phyloP scores from a whole-genome alignment of 306 rosid species.

The Spatholobus suberectus region DNA sequence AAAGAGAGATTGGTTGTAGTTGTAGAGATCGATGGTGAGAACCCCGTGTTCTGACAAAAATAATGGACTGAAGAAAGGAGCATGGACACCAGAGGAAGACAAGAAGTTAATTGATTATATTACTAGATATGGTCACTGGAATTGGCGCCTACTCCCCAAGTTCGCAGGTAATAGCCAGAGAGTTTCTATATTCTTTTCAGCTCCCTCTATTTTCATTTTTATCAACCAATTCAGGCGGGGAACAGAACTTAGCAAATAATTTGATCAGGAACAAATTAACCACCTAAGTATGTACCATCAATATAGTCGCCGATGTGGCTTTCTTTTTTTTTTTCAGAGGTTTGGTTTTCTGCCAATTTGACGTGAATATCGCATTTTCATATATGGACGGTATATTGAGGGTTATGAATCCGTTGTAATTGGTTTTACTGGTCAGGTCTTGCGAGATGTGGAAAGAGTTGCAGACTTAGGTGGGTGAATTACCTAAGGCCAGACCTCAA shows the following conservation, averaged over 20 bases:
- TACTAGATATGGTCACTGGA: constrained; percentile 69
- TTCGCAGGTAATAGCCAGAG: constrained; percentile 56
- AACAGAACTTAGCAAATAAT: neutral
- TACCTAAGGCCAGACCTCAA: too few relatives aligned
- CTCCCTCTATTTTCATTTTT: neutral
- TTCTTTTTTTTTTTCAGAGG: neutral
- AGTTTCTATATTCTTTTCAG: neutral
- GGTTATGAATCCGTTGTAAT: neutral
- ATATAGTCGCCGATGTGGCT: constrained; percentile 40
- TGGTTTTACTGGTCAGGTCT: constrained; percentile 39
- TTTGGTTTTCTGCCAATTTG: neutral
- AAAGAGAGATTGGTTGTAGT: too few relatives aligned
- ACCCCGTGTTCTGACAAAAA: too few relatives aligned
- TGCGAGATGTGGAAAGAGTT: too few relatives aligned
- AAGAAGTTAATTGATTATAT: too few relatives aligned
- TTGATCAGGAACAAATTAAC: constrained; percentile 45
- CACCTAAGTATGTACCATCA: constrained; percentile 46
- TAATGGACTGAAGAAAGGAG: too few relatives aligned
- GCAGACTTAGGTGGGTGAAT: too few relatives aligned
- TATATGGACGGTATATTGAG: neutral
- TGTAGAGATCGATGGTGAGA: too few relatives aligned
- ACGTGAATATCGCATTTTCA: too few relatives aligned
- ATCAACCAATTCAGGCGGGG: neutral
- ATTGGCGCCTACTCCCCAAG: constrained; percentile 78
- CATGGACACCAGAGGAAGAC: too few relatives aligned